These are phyloP conservation scores for Maudiozyma pseudohumilis DNA, from an alignment of 805 yeast genomes.

Conservation along the genomic window DNA sequence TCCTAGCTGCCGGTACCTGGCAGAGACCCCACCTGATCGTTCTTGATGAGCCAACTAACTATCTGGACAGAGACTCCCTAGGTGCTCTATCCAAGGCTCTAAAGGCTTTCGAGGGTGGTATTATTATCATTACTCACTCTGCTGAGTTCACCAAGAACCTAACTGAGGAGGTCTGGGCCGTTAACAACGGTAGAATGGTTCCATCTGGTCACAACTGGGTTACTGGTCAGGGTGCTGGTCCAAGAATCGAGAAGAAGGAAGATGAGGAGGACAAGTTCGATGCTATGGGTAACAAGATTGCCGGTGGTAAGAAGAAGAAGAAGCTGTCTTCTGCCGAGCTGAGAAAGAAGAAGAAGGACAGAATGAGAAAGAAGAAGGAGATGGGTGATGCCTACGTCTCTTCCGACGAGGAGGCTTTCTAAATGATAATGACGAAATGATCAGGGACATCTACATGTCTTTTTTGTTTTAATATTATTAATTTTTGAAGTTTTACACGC, in stretches of 20 bases:
- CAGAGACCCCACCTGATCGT: slow-evolving; percentile 99
- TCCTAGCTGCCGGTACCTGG: slow-evolving; percentile 99
- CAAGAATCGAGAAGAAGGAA: slow-evolving; percentile 96
- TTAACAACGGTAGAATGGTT: slow-evolving; percentile 93
- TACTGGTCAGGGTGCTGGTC: slow-evolving; percentile 99
- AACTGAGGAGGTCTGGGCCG: slow-evolving; percentile 99
- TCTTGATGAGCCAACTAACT: slow-evolving; percentile 99
- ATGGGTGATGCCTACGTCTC: slow-evolving; percentile 98
- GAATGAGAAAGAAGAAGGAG: slow-evolving; percentile 99
- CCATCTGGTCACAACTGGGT: slow-evolving; percentile 99
- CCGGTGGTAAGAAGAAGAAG: slow-evolving; percentile 89
- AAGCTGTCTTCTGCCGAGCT: slow-evolving; percentile 98
- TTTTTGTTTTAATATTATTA: too few species aligned
- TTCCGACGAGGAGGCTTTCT: slow-evolving; percentile 68
- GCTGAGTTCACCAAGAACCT: slow-evolving; percentile 99
- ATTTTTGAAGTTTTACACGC: too few species aligned
- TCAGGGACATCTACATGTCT: too few species aligned
- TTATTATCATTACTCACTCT: slow-evolving; percentile 98
- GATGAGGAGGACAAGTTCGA: slow-evolving; percentile 97
- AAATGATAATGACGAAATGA: background rate
- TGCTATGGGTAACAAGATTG: slow-evolving; percentile 99
- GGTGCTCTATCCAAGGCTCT: slow-evolving; percentile 99
- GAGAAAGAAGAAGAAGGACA: slow-evolving; percentile 99
- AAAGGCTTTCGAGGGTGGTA: slow-evolving; percentile 99
- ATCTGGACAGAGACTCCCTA: slow-evolving; percentile 97